A percentile compares a stretch with the other conserved stretches of the same genome.
These are phyloP conservation scores for Chimonanthus salicifolius DNA, from an alignment of 164 flowering plant genomes.

Conservation along the genomic window DNA sequence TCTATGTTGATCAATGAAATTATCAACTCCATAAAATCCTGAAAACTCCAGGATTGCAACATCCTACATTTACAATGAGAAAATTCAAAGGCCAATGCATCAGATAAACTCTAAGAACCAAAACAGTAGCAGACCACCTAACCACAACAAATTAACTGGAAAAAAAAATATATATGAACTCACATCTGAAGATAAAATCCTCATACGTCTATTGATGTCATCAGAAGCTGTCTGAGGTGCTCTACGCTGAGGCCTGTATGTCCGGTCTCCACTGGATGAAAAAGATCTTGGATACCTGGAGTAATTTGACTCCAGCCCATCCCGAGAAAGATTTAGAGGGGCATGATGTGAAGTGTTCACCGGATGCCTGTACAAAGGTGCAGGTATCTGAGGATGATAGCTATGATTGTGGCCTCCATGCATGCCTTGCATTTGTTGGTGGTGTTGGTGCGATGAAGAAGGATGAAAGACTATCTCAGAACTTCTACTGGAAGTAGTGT, in stretches of 20 bases:
- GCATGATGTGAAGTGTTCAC: constrained; percentile 13
- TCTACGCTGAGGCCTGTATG: constrained; percentile 38
- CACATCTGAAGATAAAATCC: constrained; percentile 62
- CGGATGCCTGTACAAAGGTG: constrained; percentile 35
- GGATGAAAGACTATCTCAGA: constrained; percentile 36
- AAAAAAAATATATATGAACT: background rate
- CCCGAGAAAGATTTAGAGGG: constrained; percentile 24
- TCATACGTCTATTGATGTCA: constrained; percentile 35
- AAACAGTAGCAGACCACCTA: background rate
- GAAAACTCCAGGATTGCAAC: constrained; percentile 58
- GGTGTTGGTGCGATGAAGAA: constrained; percentile 33
- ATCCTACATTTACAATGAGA: constrained; percentile 35
- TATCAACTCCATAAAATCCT: constrained; percentile 39
- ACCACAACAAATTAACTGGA: background rate
- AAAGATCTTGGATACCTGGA: constrained; percentile 35
- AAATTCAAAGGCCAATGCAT: background rate
- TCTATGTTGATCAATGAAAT: constrained; percentile 52
- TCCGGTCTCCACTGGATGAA: constrained; percentile 41
- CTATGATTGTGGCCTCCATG: constrained; percentile 29
- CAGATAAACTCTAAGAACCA: background rate
- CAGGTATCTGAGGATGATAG: constrained; percentile 34
- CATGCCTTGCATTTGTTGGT: constrained; percentile 37
- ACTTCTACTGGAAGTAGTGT: constrained; percentile 30
- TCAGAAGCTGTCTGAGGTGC: constrained; percentile 35
- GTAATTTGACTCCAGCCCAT: constrained; percentile 27